phyloP scores from a whole-genome alignment of 129 eudicot genomes.

The Artemisia tridentata region DNA sequence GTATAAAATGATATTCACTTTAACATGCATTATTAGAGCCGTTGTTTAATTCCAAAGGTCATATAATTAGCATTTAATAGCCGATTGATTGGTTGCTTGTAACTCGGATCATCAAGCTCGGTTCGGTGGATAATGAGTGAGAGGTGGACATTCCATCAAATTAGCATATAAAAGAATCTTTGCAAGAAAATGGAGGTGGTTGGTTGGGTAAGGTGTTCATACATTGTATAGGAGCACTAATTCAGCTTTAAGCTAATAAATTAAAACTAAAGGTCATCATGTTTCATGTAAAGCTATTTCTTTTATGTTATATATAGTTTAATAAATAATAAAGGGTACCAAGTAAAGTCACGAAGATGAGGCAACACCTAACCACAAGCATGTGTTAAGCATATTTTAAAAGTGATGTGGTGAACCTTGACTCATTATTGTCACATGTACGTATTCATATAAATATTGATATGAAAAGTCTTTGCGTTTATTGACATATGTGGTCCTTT shows the following conservation, averaged over 20 bases:
- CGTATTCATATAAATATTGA: slow-evolving; percentile 15
- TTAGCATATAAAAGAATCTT: slow-evolving; percentile 31
- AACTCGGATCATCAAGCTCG: slow-evolving; percentile 16
- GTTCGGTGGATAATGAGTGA: slow-evolving; percentile 28
- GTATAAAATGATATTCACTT: background rate
- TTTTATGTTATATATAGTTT: slow-evolving; percentile 14
- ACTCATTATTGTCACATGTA: slow-evolving; percentile 35
- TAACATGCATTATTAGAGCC: background rate
- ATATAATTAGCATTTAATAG: slow-evolving; percentile 9
- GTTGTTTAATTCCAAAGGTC: background rate
- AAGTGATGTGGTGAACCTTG: slow-evolving; percentile 26
- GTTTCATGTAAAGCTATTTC: slow-evolving; percentile 35
- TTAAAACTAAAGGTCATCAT: slow-evolving; percentile 28
- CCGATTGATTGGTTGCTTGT: slow-evolving; percentile 21
- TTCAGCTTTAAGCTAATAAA: slow-evolving; percentile 26
- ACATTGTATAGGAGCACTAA: slow-evolving; percentile 41
- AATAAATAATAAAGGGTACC: slow-evolving; percentile 22
- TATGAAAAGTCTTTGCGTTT: slow-evolving; percentile 7
- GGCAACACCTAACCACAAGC: slow-evolving; percentile 38
- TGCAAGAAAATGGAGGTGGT: slow-evolving; percentile 39
- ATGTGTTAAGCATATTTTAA: slow-evolving; percentile 38
- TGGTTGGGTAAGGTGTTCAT: slow-evolving; percentile 26
- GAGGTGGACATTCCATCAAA: slow-evolving; percentile 32
- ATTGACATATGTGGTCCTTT: slow-evolving; percentile 29
- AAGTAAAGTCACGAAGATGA: slow-evolving; percentile 16